Conservation (phyloP, 257 asterid species). For the Salvia miltiorrhiza region DNA sequence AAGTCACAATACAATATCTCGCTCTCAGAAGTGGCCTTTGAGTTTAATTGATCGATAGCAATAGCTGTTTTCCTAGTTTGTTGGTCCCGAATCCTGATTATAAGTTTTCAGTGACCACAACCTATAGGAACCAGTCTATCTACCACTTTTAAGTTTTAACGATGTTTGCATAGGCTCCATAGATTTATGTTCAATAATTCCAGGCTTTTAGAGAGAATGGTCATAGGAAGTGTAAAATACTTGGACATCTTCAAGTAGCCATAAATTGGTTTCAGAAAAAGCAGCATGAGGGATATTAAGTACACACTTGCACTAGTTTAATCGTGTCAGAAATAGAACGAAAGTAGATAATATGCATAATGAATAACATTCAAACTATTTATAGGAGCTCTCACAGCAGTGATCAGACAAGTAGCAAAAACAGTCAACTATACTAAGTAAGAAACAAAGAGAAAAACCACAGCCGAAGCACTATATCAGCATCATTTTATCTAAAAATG, state of each 20-base stretch:
- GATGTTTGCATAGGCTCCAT: too few relatives aligned
- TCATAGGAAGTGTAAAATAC: background rate
- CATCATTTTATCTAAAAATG: background rate
- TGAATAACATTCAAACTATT: constrained; percentile 8
- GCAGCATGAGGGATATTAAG: background rate
- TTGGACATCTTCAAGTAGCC: background rate
- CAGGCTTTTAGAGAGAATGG: background rate
- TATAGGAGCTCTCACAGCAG: constrained; percentile 8
- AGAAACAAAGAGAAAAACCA: background rate
- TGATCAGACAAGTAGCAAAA: background rate
- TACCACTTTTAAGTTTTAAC: too few relatives aligned
- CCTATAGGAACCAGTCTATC: too few relatives aligned
- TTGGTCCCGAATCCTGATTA: background rate
- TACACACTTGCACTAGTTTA: background rate
- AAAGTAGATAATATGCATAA: background rate
- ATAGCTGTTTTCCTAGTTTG: background rate
- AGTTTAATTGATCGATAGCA: background rate
- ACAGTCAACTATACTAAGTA: background rate
- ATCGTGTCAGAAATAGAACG: background rate
- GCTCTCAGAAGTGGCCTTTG: background rate
- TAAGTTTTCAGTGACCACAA: too few relatives aligned
- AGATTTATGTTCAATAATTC: too few relatives aligned
- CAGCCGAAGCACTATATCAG: background rate
- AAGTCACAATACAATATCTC: too few relatives aligned
- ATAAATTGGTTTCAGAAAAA: background rate